A percentile compares a stretch with the other conserved stretches of the same genome.
Evolutionary conservation across 2,329 filamentous ascomycete genomes (phyloP).

Genomic region (Dactylellina haptotyla): DNA sequence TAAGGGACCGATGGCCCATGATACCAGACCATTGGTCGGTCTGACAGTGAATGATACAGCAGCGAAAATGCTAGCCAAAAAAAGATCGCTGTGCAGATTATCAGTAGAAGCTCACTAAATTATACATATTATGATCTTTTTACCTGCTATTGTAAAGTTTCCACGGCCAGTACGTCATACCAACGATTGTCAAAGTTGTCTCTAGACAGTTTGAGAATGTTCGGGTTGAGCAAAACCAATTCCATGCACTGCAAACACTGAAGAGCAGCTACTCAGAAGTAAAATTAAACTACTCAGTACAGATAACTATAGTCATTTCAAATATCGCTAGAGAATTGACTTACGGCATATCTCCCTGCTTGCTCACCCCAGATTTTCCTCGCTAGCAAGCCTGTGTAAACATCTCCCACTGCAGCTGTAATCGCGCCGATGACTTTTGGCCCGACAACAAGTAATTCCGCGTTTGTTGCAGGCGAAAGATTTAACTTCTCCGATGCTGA

Average conservation of each 20-base stretch:
- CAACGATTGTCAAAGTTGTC: conserved; percentile 82
- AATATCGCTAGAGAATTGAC: conserved; percentile 59
- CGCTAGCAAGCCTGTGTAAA: conserved; percentile 86
- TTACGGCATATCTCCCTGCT: conserved; percentile 76
- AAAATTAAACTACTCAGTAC: neutral
- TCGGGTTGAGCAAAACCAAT: conserved; percentile 93
- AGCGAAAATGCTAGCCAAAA: conserved; percentile 68
- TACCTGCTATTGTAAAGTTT: conserved; percentile 63
- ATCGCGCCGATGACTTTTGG: conserved; percentile 81
- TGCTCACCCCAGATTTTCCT: conserved; percentile 75
- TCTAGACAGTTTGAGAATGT: conserved; percentile 96
- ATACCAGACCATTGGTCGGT: conserved; percentile 89
- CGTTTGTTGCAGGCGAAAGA: conserved; percentile 68
- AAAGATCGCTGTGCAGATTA: conserved; percentile 49
- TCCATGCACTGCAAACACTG: conserved; percentile 83
- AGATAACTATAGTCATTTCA: neutral
- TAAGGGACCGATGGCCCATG: conserved; percentile 70
- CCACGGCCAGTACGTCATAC: conserved; percentile 90
- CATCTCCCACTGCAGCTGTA: conserved; percentile 82
- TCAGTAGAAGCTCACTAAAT: conserved; percentile 7
- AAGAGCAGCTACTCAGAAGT: conserved; percentile 70
- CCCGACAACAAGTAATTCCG: conserved; percentile 74
- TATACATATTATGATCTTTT: conserved; percentile 58
- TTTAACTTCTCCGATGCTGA: conserved; percentile 68
- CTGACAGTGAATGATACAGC: conserved; percentile 84